Conservation (phyloP, 169 alveolate genomes). For the Plasmodium coatneyi region DNA sequence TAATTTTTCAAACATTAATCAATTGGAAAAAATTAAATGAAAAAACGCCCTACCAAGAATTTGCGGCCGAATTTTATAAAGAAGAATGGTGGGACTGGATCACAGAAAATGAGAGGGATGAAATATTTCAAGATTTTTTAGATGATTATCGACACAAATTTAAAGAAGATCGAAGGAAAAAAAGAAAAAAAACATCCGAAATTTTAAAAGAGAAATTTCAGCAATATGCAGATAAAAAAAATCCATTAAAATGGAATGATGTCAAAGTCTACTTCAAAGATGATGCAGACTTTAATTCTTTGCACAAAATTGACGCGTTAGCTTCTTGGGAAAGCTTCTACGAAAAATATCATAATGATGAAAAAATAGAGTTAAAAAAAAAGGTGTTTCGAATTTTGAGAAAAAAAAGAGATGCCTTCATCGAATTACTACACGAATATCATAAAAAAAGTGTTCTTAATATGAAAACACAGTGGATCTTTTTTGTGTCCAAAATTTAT, state of each 20-base stretch:
- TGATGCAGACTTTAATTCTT: constrained; percentile 78
- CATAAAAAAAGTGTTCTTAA: constrained; percentile 46
- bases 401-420: constrained; percentile 83
- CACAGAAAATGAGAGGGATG: constrained; percentile 85
- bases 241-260: constrained; percentile 77
- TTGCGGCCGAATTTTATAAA: constrained; percentile 83
- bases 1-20: constrained; percentile 77
- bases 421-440: constrained; percentile 80
- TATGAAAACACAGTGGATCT: constrained; percentile 73
- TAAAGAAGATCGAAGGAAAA: constrained; percentile 75
- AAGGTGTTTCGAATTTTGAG: constrained; percentile 80
- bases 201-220: constrained; percentile 77
- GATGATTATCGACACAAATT: constrained; percentile 79
- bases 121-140: constrained; percentile 84
- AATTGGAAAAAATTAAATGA: constrained; percentile 81
- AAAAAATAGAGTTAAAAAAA: constrained; percentile 76
- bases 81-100: constrained; percentile 90
- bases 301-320: constrained; percentile 80
- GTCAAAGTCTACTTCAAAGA: constrained; percentile 76
- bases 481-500: constrained; percentile 73
- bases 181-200: constrained; percentile 72
- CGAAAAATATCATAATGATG: constrained; percentile 74
- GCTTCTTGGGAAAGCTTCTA: constrained; percentile 81
- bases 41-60: constrained; percentile 78
- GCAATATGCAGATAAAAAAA: constrained; percentile 54